A percentile compares a stretch with the other conserved stretches of the same genome.
Evolutionary conservation across 202 grass and related monocot species (phyloP).

Genomic region (Alloteropsis angusta): DNA sequence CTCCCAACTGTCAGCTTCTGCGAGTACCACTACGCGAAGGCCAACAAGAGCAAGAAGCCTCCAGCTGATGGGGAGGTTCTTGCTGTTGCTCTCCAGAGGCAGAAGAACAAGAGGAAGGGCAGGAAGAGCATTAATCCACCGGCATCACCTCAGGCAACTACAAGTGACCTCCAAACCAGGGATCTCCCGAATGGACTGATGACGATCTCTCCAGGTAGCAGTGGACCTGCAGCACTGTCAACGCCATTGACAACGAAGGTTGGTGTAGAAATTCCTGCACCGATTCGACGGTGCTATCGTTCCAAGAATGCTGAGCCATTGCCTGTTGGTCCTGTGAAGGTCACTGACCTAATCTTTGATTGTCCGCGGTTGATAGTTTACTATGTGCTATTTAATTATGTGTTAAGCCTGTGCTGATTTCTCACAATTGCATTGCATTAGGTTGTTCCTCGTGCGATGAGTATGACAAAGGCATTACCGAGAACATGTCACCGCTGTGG

Average conservation of each 20-base stretch:
- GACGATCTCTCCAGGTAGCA: conserved; percentile 66
- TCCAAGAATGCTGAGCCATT: conserved; percentile 88
- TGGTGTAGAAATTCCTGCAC: conserved; percentile 47
- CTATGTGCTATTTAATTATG: conserved; percentile 20
- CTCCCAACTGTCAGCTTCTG: conserved; percentile 69
- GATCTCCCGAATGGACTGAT: conserved; percentile 92
- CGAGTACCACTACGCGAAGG: conserved; percentile 63
- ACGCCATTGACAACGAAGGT: conserved; percentile 44
- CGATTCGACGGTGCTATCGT: conserved; percentile 51
- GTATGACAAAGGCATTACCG: conserved; percentile 36
- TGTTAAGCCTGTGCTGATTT: neutral
- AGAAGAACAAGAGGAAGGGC: conserved; percentile 35
- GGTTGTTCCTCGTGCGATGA: conserved; percentile 65
- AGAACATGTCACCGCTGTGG: conserved; percentile 69
- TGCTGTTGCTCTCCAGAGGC: conserved; percentile 50
- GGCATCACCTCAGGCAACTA: conserved; percentile 15
- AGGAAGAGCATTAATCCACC: conserved; percentile 34
- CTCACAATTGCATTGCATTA: conserved; percentile 13
- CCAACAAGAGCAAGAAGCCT: conserved; percentile 49
- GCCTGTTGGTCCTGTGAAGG: conserved; percentile 79
- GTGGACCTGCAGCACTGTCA: conserved; percentile 7
- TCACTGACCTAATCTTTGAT: conserved; percentile 30
- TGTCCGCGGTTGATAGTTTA: conserved; percentile 15
- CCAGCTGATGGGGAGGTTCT: conserved; percentile 43
- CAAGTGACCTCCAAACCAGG: conserved; percentile 41